These are phyloP conservation scores for Sporothrix phasma DNA, from an alignment of 2,329 filamentous ascomycete genomes.

Conservation along the genomic window DNA sequence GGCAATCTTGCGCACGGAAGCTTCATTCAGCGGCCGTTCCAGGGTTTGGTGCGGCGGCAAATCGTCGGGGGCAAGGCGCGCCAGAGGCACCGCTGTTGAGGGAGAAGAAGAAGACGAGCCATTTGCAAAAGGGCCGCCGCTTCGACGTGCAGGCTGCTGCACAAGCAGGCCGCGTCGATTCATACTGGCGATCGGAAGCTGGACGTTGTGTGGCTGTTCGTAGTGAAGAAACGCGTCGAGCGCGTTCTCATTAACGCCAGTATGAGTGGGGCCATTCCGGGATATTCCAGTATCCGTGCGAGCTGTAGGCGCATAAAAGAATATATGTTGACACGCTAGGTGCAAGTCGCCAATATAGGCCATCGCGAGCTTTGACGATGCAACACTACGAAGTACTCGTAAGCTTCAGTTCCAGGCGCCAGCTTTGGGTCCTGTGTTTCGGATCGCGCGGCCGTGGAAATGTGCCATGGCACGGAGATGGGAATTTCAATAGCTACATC, in stretches of 20 bases:
- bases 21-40: slow-evolving; percentile 34
- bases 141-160: slow-evolving; percentile 10
- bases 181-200: slow-evolving; percentile 5
- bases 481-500: too few species aligned
- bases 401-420: not conserved
- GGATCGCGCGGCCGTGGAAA: too few species aligned
- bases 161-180: slow-evolving; percentile 15
- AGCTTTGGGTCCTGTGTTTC: not conserved
- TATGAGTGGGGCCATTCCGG: not conserved
- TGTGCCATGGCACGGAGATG: too few species aligned
- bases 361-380: not conserved
- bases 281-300: too few species aligned
- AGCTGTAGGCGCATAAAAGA: too few species aligned
- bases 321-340: not conserved
- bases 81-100: slow-evolving; percentile 1
- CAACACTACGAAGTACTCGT: not conserved
- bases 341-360: not conserved
- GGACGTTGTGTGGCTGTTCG: not conserved
- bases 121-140: not conserved
- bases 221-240: slow-evolving; percentile 3
- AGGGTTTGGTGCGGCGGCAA: slow-evolving; percentile 44
- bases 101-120: not conserved
- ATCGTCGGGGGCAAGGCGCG: slow-evolving; percentile 21
- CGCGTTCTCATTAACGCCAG: slow-evolving; percentile 1
- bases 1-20: slow-evolving; percentile 31